Evolutionary conservation across 345 rosid genomes (phyloP), one percentile per base, ranked within the genome.

Genomic region (Microcos paniculata): DNA sequence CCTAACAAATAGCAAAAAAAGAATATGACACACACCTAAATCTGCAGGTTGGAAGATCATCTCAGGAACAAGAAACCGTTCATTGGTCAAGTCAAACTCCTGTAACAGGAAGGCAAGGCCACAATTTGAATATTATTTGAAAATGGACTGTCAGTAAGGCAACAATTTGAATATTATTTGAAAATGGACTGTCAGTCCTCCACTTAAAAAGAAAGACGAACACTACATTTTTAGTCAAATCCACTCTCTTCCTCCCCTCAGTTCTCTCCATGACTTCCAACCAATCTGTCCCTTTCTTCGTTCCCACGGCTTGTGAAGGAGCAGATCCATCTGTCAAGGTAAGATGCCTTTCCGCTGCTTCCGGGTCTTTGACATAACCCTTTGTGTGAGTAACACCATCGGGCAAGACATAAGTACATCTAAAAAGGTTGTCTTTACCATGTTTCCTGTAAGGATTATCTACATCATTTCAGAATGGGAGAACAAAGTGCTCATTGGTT

Each of bases 11-110:
- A 64, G 30, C n/a, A 52, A 35, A 40, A 40, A 26, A 46, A 42
- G 31, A 65, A 18, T 21, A 62, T 56, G 69, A 58, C 59, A 78
- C 83, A 72, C 75, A 93, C 99, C 97, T 86, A 93, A 84, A 90
- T 95, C 98, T 16, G 93, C 89, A 72, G 99, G 99, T 31, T 91
- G 94, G 86, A 95, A 95, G 73, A 95, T 83, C 87, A 92, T 93
- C 87, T 95, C 98, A 3, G 98, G 98, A 53, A 93, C 99, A 80
- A 95, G 92, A 77, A 95, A 95, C 16, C 97, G 89, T 76, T 95
- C 99, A 77, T 93, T 95, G 16, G 96, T 91, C 84, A 93, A 87
- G 76, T 93, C 97, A 69, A 95, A 90, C 87, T 95, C 99, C 99
- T 95, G 91, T 78, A 53, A 80, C 15, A 77, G 71, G 69, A 10